A percentile compares a stretch with the other conserved stretches of the same genome.
These are phyloP conservation scores for Skeletonema potamos DNA, from an alignment of 108 stramenopile species.

Conservation along the genomic window DNA sequence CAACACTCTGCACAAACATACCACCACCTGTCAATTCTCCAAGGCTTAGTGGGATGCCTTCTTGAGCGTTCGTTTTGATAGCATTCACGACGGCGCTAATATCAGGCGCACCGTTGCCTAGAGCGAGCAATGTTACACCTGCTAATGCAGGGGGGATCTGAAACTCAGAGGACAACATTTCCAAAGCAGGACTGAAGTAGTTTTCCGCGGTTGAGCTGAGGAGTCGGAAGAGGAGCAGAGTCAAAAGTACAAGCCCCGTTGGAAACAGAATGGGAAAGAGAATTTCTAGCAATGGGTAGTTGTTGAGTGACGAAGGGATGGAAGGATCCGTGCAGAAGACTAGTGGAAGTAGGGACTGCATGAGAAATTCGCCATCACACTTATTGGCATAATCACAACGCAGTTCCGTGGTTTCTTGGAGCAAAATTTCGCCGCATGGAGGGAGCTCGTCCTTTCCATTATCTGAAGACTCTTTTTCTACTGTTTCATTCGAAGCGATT, in stretches of 20 bases:
- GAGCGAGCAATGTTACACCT: slow-evolving; percentile 74
- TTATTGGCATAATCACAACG: slow-evolving; percentile 21
- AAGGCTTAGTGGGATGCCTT: slow-evolving; percentile 52
- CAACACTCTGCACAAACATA: slow-evolving; percentile 61
- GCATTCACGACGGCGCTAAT: slow-evolving; percentile 59
- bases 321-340: slow-evolving; percentile 17
- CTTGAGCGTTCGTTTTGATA: slow-evolving; percentile 9
- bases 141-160: slow-evolving; percentile 62
- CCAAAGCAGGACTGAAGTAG: slow-evolving; percentile 72
- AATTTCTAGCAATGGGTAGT: background rate
- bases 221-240: slow-evolving; percentile 37
- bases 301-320: slow-evolving; percentile 1
- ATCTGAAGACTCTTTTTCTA: background rate
- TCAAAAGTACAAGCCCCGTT: background rate
- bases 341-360: slow-evolving; percentile 9
- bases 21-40: slow-evolving; percentile 72
- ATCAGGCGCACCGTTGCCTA: slow-evolving; percentile 82
- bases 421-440: slow-evolving; percentile 21
- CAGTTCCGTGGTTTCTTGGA: slow-evolving; percentile 9
- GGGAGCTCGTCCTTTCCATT: background rate
- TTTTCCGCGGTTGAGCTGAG: slow-evolving; percentile 71
- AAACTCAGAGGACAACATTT: slow-evolving; percentile 43
- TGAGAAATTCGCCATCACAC: slow-evolving; percentile 20
- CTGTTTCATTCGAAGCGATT: background rate
- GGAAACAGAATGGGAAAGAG: slow-evolving; percentile 22